Percentiles rank a stretch among this genome's conserved stretches.
Evolutionary conservation across 2,329 filamentous ascomycete genomes (phyloP).

Genomic region (Elsinoe australis): DNA sequence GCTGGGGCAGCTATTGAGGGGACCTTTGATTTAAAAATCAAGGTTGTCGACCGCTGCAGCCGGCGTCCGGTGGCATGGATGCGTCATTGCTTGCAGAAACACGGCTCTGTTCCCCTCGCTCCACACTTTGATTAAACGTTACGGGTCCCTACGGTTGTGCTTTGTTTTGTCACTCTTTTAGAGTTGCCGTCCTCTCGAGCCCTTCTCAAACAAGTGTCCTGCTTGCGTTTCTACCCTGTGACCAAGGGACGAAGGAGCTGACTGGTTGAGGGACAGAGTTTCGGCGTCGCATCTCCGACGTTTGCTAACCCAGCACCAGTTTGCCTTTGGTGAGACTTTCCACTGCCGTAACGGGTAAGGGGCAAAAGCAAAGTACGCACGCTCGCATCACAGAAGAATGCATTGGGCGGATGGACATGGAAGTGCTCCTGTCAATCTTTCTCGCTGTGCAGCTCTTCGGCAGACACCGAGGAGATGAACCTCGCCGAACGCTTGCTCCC

Average conservation of each 20-base stretch:
- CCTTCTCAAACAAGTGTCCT: not conserved
- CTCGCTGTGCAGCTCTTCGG: not conserved
- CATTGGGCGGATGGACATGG: not conserved
- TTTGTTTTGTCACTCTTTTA: slow-evolving; percentile 11
- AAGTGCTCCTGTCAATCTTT: slow-evolving; percentile 8
- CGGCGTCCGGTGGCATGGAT: slow-evolving; percentile 6
- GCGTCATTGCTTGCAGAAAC: slow-evolving; percentile 8
- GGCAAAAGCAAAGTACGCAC: not conserved
- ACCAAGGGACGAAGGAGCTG: too few species aligned
- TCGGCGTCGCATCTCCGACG: too few species aligned
- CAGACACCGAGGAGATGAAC: slow-evolving; percentile 3
- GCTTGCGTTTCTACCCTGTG: not conserved
- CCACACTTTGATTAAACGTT: slow-evolving; percentile 1
- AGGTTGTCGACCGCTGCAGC: not conserved
- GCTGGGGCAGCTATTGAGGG: not conserved
- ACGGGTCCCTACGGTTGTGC: not conserved
- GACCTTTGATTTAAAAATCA: slow-evolving; percentile 5
- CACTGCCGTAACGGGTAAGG: too few species aligned
- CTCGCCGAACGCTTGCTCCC: not conserved
- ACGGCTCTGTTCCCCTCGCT: not conserved
- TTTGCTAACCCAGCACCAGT: too few species aligned
- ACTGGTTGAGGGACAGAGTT: too few species aligned
- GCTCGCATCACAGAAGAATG: slow-evolving; percentile 4
- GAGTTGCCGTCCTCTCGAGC: slow-evolving; percentile 8
- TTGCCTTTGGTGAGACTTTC: too few species aligned